Evolutionary conservation across 768 basidiomycete genomes (phyloP).

Genomic region (Calocybe cyanea): DNA sequence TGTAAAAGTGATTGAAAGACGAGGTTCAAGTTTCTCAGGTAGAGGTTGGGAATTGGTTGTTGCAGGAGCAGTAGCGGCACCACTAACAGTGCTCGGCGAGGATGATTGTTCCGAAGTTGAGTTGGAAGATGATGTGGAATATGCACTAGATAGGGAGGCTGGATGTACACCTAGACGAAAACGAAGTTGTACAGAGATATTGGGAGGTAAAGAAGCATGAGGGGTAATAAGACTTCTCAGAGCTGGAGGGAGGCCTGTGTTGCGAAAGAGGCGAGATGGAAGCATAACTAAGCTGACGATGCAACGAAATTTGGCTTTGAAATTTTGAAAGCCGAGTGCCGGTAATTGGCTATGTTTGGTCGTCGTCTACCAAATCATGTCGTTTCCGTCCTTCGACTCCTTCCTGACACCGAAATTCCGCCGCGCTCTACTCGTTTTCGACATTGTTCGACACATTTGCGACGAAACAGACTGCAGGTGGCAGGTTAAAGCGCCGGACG

Average conservation of each 20-base stretch:
- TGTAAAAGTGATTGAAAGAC: constrained; percentile 77
- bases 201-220: constrained; percentile 30
- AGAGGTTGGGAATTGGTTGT: constrained; percentile 25
- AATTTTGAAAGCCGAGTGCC: no score
- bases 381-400: no score
- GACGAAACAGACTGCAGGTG: no score
- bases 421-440: no score
- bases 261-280: constrained; percentile 42
- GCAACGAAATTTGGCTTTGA: no score
- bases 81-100: neutral
- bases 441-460: no score
- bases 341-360: no score
- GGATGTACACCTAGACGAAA: constrained; percentile 25
- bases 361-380: no score
- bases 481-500: no score
- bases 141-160: constrained; percentile 3
- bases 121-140: constrained; percentile 5
- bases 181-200: constrained; percentile 29
- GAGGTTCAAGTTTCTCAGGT: constrained; percentile 49
- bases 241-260: constrained; percentile 38
- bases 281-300: no score
- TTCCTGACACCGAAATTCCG: no score
- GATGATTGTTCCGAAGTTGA: neutral
- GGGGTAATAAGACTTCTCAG: constrained; percentile 38
- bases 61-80: neutral